A percentile compares a stretch with the other conserved stretches of the same genome.
These are phyloP conservation scores for Pulveroboletus frians DNA, from an alignment of 768 basidiomycete species.

Conservation along the genomic window DNA sequence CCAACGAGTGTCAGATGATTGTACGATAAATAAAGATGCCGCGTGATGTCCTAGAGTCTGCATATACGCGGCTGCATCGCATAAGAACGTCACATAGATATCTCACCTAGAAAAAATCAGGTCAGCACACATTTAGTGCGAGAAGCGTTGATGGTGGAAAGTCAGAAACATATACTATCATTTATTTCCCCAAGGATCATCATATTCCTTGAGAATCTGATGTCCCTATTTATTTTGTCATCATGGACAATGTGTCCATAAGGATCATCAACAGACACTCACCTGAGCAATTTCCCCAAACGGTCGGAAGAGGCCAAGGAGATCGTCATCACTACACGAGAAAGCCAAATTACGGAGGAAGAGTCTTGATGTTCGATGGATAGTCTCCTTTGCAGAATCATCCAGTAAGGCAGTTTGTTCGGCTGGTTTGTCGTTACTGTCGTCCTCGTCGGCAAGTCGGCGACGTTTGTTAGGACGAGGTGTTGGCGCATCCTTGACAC, in stretches of 20 bases:
- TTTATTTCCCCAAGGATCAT: slow-evolving; percentile 41
- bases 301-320: slow-evolving; percentile 55
- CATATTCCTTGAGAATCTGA: slow-evolving; percentile 39
- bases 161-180: slow-evolving; percentile 48
- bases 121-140: slow-evolving; percentile 1
- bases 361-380: slow-evolving; percentile 70
- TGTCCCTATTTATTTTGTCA: slow-evolving; percentile 46
- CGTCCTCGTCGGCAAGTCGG: slow-evolving; percentile 53
- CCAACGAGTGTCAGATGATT: background rate
- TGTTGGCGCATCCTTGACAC: slow-evolving; percentile 59
- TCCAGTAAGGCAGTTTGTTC: slow-evolving; percentile 8
- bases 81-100: background rate
- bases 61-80: slow-evolving; percentile 37
- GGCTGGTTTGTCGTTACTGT: slow-evolving; percentile 6
- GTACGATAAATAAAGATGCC: slow-evolving; percentile 28
- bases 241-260: slow-evolving; percentile 20
- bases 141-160: background rate
- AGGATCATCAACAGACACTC: slow-evolving; percentile 22
- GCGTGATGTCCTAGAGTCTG: slow-evolving; percentile 49
- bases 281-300: slow-evolving; percentile 81
- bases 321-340: slow-evolving; percentile 68
- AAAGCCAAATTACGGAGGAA: slow-evolving; percentile 97
- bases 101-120: slow-evolving; percentile 10
- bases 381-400: slow-evolving; percentile 42
- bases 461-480: slow-evolving; percentile 69